These are phyloP conservation scores for Afroboletus lepidellus DNA, from an alignment of 1,284 basidiomycete genomes.

Conservation along the genomic window DNA sequence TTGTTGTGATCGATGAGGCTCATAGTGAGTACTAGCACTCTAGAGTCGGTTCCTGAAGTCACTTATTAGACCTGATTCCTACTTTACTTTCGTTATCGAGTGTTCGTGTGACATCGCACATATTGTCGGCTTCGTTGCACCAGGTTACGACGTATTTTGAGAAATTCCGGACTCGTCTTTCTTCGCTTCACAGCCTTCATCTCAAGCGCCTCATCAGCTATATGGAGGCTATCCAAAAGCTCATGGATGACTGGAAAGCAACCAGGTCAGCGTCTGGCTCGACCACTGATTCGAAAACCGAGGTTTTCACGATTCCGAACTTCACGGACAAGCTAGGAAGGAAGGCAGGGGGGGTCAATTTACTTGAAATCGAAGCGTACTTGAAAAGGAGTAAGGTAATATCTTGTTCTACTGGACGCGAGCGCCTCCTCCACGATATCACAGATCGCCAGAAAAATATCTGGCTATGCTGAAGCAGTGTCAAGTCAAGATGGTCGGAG, in stretches of 20 bases:
- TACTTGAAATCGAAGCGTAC: constrained; percentile 83
- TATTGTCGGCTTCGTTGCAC: constrained; percentile 63
- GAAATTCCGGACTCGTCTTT: constrained; percentile 77
- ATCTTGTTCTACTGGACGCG: neutral
- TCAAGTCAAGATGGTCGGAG: constrained; percentile 47
- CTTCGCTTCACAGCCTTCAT: constrained; percentile 73
- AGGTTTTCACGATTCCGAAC: constrained; percentile 65
- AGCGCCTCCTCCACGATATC: constrained; percentile 1
- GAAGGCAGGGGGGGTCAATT: constrained; percentile 72
- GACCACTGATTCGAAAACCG: constrained; percentile 32
- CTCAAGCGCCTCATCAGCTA: constrained; percentile 78
- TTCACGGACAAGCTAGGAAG: constrained; percentile 68
- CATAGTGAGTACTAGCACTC: constrained; percentile 67
- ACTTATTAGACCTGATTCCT: constrained; percentile 71
- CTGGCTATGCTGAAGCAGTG: constrained; percentile 75
- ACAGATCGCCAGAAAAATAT: constrained; percentile 71
- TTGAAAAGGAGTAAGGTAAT: constrained; percentile 83
- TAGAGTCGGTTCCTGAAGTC: neutral
- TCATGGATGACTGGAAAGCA: constrained; percentile 49
- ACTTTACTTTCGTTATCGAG: constrained; percentile 88
- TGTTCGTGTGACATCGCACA: constrained; percentile 58
- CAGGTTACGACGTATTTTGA: constrained; percentile 81
- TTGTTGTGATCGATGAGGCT: constrained; percentile 94
- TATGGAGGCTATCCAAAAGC: constrained; percentile 64
- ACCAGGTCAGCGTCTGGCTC: constrained; percentile 24